Conservation (phyloP, 805 yeast genomes). For the Jamesozyma piceae region DNA sequence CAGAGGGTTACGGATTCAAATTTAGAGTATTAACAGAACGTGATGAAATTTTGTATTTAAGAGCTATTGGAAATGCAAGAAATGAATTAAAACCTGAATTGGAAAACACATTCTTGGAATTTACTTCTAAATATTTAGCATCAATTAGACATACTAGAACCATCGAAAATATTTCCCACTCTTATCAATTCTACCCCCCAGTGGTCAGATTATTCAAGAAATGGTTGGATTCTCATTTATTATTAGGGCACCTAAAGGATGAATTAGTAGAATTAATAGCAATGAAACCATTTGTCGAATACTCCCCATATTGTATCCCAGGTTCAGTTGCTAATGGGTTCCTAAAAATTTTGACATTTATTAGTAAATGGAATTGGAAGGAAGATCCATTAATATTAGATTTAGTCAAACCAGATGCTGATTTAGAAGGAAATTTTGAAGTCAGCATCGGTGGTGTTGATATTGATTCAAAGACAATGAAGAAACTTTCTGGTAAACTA, state of each 20-base stretch:
- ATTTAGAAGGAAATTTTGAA: constrained; percentile 28
- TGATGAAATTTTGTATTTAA: constrained; percentile 63
- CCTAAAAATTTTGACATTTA: constrained; percentile 56
- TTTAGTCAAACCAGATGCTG: constrained; percentile 43
- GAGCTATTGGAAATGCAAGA: constrained; percentile 59
- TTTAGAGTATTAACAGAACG: constrained; percentile 72
- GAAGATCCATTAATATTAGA: constrained; percentile 79
- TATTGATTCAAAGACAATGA: constrained; percentile 29
- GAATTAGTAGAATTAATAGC: constrained; percentile 78
- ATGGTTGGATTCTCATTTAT: constrained; percentile 81
- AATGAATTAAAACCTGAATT: constrained; percentile 50
- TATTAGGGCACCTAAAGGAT: constrained; percentile 62
- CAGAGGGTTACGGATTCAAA: constrained; percentile 84
- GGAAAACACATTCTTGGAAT: constrained; percentile 54
- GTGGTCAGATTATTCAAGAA: constrained; percentile 76
- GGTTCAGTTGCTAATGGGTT: constrained; percentile 75
- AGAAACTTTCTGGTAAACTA: constrained; percentile 50
- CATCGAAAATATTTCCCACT: constrained; percentile 57
- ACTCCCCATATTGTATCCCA: constrained; percentile 78
- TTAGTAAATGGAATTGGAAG: constrained; percentile 90
- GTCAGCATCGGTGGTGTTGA: constrained; percentile 24
- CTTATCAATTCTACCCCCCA: constrained; percentile 65
- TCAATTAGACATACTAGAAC: constrained; percentile 75
- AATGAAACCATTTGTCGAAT: constrained; percentile 74
- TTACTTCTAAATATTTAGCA: constrained; percentile 54